Conservation (phyloP, 2,329 filamentous ascomycete genomes). For the Sarocladium strictum region DNA sequence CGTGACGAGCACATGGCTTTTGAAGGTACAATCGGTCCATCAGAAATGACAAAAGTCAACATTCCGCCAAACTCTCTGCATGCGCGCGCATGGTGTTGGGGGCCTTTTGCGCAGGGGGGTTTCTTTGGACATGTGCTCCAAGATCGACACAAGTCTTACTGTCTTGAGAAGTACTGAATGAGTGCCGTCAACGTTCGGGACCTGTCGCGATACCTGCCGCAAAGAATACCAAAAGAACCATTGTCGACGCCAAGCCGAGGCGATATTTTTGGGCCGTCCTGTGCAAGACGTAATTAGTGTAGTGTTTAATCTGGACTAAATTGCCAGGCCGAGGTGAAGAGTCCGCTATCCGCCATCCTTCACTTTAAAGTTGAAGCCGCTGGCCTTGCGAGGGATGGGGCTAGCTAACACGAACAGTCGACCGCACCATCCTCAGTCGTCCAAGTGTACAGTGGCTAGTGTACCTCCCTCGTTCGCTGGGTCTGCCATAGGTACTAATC, state of each 20-base stretch:
- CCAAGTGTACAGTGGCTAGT: background rate
- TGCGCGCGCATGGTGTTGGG: background rate
- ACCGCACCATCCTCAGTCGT: background rate
- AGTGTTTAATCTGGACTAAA: background rate
- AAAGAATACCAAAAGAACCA: no score
- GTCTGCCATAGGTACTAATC: background rate
- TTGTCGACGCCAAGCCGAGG: no score
- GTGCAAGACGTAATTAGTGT: background rate
- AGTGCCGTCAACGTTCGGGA: no score
- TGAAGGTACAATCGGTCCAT: background rate
- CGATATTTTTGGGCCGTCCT: no score
- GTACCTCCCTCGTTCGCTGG: background rate
- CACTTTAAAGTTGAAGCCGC: constrained; percentile 4
- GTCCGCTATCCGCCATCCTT: background rate
- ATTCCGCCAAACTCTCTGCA: background rate
- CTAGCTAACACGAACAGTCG: background rate
- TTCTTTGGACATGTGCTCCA: no score
- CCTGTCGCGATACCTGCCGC: no score
- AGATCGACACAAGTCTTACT: no score
- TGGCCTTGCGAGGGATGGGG: background rate
- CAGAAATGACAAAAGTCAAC: background rate
- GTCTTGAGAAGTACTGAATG: no score
- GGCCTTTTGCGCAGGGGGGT: no score
- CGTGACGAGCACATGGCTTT: background rate
- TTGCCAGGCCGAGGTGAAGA: background rate